Conservation (phyloP, 495 filamentous ascomycete genomes). For the Durotheca rogersii region DNA sequence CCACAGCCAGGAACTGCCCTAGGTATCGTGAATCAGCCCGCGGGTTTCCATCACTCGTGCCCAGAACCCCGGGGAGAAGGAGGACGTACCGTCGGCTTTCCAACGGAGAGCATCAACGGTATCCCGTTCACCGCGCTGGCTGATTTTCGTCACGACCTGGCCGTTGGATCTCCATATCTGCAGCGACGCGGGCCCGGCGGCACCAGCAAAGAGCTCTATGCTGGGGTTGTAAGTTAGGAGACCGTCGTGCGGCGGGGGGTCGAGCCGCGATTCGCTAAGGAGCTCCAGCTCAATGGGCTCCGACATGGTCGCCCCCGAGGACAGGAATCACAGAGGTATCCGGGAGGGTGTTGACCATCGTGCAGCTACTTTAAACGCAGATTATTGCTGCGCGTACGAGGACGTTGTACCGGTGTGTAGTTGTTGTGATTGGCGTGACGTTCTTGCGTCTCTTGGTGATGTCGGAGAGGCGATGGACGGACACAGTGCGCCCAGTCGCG, state of each 20-base stretch:
- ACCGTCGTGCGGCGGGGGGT: conserved; percentile 36
- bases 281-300: conserved; percentile 39
- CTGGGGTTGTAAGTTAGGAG: conserved; percentile 74
- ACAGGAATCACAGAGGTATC: conserved; percentile 2
- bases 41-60: conserved; percentile 11
- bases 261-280: conserved; percentile 47
- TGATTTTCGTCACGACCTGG: conserved; percentile 50
- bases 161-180: conserved; percentile 59
- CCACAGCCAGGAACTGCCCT: conserved; percentile 76
- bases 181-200: conserved; percentile 65
- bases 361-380: conserved; percentile 1
- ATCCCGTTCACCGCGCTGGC: conserved; percentile 49
- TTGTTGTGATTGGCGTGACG: conserved; percentile 3
- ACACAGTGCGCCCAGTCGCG: conserved; percentile 22
- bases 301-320: conserved; percentile 28
- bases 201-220: conserved; percentile 79
- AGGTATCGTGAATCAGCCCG: too few relatives aligned
- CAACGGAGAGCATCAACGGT: conserved; percentile 61
- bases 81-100: conserved; percentile 76
- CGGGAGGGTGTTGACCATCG: conserved; percentile 17
- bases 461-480: conserved; percentile 3
- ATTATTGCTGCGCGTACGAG: not conserved
- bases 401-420: not conserved
- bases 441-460: too few relatives aligned
- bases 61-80: not conserved